Base-by-base conservation (phyloP, 306 rosid species). In the Dalbergia cochinchinensis region DNA sequence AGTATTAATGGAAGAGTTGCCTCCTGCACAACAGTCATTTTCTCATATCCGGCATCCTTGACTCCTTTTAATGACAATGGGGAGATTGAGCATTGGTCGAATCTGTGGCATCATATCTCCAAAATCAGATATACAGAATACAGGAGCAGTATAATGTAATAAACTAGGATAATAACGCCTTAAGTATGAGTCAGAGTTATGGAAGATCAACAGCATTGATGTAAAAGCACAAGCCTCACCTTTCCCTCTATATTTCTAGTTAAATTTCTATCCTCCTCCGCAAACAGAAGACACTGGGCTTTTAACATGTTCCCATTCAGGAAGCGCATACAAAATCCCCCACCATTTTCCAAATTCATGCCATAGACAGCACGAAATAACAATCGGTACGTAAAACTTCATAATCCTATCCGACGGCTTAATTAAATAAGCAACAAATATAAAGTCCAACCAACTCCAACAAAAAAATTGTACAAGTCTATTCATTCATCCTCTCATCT, bases 1-100 rank as follows among this genome's bases (percentile, higher is more conserved):
- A 93, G 92, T 78, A 95, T 95, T 10, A 86, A 69, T 11, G 98
- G 98, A 83, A 95, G 99, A n/a, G 98, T 95, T 51, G 98, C 99
- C 80, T 85, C 98, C 81, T 95, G 99, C 18, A 95, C 98, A 44
- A 93, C 80, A 12, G 99, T 95, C 99, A 95, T 90, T 82, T 90
- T 95, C 86, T 89, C 98, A 82, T 88, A 95, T 69, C 99, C 99
- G 63, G 90, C 96, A 78, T 90, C 98, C 87, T 91, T 95, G 81
- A 91, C 87, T 82, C 89, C 99, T 84, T 93, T 95, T 60, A 95
- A 82, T 60, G 99, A 91, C 39, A 89, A 75, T 3, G 89, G 96
- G 35, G 98, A 90, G 47, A 95, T 55, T 4, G 96, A 72, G 87
- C 92, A 90, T 57, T 93, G 88, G 60, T 95, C 99, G 18, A 95